Conservation (phyloP, 305 asterid species). For the Solanum chacoense region DNA sequence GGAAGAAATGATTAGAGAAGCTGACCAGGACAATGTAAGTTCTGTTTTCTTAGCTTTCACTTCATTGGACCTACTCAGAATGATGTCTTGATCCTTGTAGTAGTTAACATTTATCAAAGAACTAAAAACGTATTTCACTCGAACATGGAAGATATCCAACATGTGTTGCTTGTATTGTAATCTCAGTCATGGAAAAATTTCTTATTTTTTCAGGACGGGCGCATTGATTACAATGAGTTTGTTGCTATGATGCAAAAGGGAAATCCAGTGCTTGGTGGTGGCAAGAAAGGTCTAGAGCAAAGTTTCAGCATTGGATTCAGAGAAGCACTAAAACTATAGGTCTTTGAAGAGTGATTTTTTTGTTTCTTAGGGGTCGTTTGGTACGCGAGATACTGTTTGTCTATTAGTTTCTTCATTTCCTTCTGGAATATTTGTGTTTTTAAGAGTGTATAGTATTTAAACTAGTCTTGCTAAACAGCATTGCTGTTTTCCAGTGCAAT, state of each 20-base stretch:
- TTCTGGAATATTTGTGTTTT: neutral
- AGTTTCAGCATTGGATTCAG: constrained; percentile 80
- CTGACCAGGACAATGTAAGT: constrained; percentile 86
- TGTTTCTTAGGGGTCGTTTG: neutral
- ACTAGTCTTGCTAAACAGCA: neutral
- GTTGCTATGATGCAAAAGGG: constrained; percentile 98
- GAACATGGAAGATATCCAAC: neutral
- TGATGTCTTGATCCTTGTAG: neutral
- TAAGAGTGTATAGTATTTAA: neutral
- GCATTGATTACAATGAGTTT: constrained; percentile 82
- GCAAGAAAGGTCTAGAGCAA: constrained; percentile 54
- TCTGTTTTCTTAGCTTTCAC: neutral
- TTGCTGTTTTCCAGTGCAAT: neutral
- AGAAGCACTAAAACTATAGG: constrained; percentile 54
- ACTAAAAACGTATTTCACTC: neutral
- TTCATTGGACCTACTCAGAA: neutral
- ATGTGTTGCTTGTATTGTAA: neutral
- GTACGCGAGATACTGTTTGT: neutral
- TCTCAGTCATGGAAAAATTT: neutral
- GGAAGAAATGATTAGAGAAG: constrained; percentile 89
- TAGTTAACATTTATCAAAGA: neutral
- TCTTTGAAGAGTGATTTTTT: neutral
- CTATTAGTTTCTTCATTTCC: neutral
- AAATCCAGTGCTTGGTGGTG: constrained; percentile 47
- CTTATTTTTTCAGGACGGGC: constrained; percentile 56